Base-by-base conservation (phyloP, 495 filamentous ascomycete genomes). In the Penicillium argentinense region DNA sequence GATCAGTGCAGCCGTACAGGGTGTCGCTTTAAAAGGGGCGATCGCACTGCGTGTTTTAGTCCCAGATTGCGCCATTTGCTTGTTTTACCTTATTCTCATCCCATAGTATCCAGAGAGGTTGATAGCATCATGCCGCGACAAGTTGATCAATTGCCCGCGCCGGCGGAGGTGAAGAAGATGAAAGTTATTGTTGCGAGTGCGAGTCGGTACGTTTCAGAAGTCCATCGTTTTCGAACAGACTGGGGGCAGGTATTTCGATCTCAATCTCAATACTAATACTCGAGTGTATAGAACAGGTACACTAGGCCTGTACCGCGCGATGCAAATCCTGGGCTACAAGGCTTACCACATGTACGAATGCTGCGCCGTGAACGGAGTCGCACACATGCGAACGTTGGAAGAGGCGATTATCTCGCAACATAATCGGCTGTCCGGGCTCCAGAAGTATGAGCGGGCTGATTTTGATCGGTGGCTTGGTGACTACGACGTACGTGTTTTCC, bases 181-280 rank as follows among this genome's bases (percentile, higher is more conserved):
- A 59, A 59, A 38, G 56, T 59, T 1, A 40, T 59, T 14, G 40
- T 59, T 19, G 56, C 56, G n/a, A 59, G 56, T 32, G 47, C 56
- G 8, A 59, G 56, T 23, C 51, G 56, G 56, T 59, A 47, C 25
- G 54, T 21, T 19, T 22, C 8, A 37, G 14, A 16, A n/a, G 4
- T 13, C 0, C 2, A 34, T 23, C 9, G 16, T 34, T 27, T n/a
- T n/a, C n/a, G n/a, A n/a, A n/a, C n/a, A n/a, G n/a, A n/a, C n/a
- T n/a, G n/a, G n/a, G n/a, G n/a, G n/a, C n/a, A n/a, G n/a, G n/a
- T n/a, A n/a, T n/a, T n/a, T n/a, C n/a, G n/a, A n/a, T n/a, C n/a
- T n/a, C n/a, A n/a, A 16, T 9, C 4, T 22, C n/a, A 25, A 6
- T 3, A 5, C 7, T 8, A 9, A n/a, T 23, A 11, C n/a, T 4